Evolutionary conservation across 75 land plant genomes (phyloP).

Genomic region (Cryptomeria japonica): DNA sequence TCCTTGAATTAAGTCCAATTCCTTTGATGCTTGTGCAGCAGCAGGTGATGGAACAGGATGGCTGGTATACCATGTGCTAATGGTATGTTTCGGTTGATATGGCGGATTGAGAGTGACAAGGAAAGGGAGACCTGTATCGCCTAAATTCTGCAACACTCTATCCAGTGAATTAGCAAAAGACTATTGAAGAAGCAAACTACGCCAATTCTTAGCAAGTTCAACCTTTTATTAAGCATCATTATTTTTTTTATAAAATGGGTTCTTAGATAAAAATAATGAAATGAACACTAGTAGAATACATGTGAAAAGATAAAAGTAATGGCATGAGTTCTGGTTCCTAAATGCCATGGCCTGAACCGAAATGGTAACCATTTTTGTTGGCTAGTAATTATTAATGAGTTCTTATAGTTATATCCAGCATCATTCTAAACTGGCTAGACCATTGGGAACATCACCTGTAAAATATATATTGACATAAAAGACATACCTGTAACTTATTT

Average conservation of each 20-base stretch:
- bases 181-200: background rate
- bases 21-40: constrained; percentile 73
- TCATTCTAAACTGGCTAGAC: background rate
- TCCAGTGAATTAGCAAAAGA: background rate
- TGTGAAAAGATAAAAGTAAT: background rate
- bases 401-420: background rate
- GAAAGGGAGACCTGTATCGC: constrained; percentile 64
- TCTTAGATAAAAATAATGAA: background rate
- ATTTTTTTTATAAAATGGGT: background rate
- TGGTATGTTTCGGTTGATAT: constrained; percentile 40
- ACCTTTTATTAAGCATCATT: background rate
- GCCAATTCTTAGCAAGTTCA: background rate
- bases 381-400: background rate
- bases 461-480: background rate
- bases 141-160: constrained; percentile 68
- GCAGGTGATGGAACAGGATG: constrained; percentile 94
- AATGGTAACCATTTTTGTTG: background rate
- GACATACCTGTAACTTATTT: constrained; percentile 85
- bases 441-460: background rate
- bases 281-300: background rate
- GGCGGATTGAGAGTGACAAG: constrained; percentile 90
- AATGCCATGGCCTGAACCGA: background rate
- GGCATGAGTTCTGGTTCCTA: background rate
- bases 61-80: constrained; percentile 75
- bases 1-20: constrained; percentile 76